Evolutionary conservation across 805 yeast species (phyloP), one percentile per base, ranked within the genome.

Genomic region (Naumovozyma dairenensis): DNA sequence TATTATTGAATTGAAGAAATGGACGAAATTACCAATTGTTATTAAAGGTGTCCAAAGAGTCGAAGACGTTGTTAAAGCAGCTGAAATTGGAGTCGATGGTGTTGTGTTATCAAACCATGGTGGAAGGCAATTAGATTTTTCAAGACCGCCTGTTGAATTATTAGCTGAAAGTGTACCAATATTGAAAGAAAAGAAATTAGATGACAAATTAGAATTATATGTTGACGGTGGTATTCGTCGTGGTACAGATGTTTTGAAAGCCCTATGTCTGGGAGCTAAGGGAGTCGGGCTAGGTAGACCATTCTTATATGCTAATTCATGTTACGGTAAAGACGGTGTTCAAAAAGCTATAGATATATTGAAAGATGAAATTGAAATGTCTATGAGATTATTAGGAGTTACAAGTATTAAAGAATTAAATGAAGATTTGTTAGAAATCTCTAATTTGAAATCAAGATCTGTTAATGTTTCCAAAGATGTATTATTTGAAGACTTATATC

Each of bases 61-160:
- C 26, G 89, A 81, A 42, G 95, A 85, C 51, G 86, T 80, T 1
- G 53, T 83, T 14, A 57, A 62, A 45, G 94, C 94, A 0, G 74
- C 74, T 5, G 79, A 81, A 43, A 59, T 69, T 46, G 92, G 92
- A 3, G 69, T 72, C 19, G 72, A 75, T 28, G 94, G 87, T 27
- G 78, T 84, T n/a, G 84, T 85, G 4, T 49, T 84, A 32, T 82
- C 93, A 2, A 85, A 84, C 52, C 95, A 84, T 59, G 95, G 95
- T 39, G 94, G 95, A 26, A 66, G 95, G 40, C 94, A 84, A 57
- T 62, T 85, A 36, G 96, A 85, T 57, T 81, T 73, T 49, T 67
- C 94, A 1, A 69, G 82, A n/a, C 74, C 94, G 0, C 80, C 87
- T 2, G 65, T 85, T 22, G 82, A 77, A 53, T 72, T 81, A 4